Conservation (phyloP, 225 moss, liverwort and hornwort genomes). For the Physcomitrellopsis africana region DNA sequence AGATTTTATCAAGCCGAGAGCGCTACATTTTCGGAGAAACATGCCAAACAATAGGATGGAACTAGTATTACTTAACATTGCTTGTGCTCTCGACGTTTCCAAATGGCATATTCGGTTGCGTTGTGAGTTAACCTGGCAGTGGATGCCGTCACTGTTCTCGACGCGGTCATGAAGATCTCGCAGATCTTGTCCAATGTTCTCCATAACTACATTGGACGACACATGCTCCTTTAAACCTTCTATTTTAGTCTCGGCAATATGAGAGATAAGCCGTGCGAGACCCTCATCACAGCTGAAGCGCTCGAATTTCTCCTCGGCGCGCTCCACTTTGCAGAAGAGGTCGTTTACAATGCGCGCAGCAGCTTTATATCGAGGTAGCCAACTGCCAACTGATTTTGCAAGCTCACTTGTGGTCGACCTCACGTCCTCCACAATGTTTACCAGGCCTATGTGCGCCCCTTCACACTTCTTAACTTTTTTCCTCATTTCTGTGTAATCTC, state of each 20-base stretch:
- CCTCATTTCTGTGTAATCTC: slow-evolving; percentile 59
- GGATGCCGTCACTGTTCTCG: slow-evolving; percentile 68
- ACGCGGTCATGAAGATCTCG: slow-evolving; percentile 72
- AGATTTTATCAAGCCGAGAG: not conserved
- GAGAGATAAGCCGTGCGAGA: slow-evolving; percentile 64
- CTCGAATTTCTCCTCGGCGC: slow-evolving; percentile 73
- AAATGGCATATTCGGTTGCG: not conserved
- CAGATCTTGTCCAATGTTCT: slow-evolving; percentile 64
- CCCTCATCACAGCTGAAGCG: slow-evolving; percentile 72
- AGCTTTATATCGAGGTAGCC: slow-evolving; percentile 79
- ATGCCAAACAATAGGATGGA: not conserved
- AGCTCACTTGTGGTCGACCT: slow-evolving; percentile 61
- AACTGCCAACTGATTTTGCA: slow-evolving; percentile 67
- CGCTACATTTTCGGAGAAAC: not conserved
- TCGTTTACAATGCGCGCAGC: slow-evolving; percentile 77
- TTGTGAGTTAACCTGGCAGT: slow-evolving; percentile 54
- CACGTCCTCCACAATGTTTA: slow-evolving; percentile 64
- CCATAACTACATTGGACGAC: slow-evolving; percentile 43
- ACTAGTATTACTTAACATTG: not conserved
- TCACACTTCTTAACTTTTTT: slow-evolving; percentile 78
- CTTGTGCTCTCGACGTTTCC: no score
- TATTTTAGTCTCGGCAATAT: slow-evolving; percentile 74
- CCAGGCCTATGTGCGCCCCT: slow-evolving; percentile 59
- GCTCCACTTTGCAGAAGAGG: slow-evolving; percentile 77
- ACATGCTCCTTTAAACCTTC: slow-evolving; percentile 73